These are phyloP conservation scores for Trichoderma citrinoviride DNA, from an alignment of 2,329 filamentous ascomycete genomes.

Conservation along the genomic window DNA sequence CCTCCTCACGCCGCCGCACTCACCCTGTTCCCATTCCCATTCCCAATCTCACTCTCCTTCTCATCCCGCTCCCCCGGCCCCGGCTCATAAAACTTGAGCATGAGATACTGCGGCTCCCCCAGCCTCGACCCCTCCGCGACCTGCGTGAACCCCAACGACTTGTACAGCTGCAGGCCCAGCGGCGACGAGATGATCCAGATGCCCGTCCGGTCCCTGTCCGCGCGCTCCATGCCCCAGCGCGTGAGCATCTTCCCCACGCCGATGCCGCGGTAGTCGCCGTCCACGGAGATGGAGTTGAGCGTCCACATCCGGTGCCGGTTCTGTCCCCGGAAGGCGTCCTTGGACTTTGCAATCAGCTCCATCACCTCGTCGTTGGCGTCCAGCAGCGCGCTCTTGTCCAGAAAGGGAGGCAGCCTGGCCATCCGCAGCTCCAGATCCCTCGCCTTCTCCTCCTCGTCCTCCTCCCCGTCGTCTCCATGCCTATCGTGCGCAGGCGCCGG, in stretches of 20 bases:
- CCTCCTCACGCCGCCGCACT: too few relatives aligned
- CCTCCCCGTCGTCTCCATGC: too few relatives aligned
- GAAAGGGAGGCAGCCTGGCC: slow-evolving; percentile 18
- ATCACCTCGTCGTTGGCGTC: slow-evolving; percentile 18
- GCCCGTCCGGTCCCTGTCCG: slow-evolving; percentile 9
- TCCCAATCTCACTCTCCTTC: not conserved
- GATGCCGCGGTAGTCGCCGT: slow-evolving; percentile 19
- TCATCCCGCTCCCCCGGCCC: not conserved
- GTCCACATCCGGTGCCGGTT: slow-evolving; percentile 23
- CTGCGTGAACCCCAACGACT: slow-evolving; percentile 19
- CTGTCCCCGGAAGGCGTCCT: slow-evolving; percentile 7
- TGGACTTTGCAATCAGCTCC: slow-evolving; percentile 20
- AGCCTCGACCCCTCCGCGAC: slow-evolving; percentile 20
- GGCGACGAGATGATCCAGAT: slow-evolving; percentile 24
- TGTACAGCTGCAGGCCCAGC: slow-evolving; percentile 18
- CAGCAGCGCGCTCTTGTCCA: slow-evolving; percentile 18
- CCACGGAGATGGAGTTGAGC: slow-evolving; percentile 24
- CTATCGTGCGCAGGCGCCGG: too few relatives aligned
- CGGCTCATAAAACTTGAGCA: slow-evolving; percentile 20
- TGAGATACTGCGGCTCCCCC: slow-evolving; percentile 24
- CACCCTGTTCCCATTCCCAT: not conserved
- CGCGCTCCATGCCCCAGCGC: slow-evolving; percentile 22
- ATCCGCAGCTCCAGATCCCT: slow-evolving; percentile 11
- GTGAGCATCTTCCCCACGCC: slow-evolving; percentile 24
- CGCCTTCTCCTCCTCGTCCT: slow-evolving; percentile 2